Evolutionary conservation across 1,284 basidiomycete genomes (phyloP), one percentile per base, ranked within the genome.

Genomic region (Heterobasidion occidentale): DNA sequence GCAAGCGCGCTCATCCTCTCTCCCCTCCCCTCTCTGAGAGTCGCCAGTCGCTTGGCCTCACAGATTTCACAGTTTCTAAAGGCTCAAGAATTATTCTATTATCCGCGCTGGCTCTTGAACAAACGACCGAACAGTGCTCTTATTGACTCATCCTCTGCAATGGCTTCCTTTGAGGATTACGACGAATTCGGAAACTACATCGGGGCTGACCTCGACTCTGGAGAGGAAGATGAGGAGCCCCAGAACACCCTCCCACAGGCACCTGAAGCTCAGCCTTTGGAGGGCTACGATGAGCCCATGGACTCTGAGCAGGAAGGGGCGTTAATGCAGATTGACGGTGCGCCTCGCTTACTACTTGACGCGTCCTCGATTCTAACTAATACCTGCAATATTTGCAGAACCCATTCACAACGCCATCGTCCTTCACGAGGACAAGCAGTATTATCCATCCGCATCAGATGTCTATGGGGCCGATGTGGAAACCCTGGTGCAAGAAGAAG

Each of bases 401-500:
- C 85, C 87, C 50, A 70, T 79, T 45, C 87, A 90, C 61, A 94
- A 92, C 63, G 93, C 94, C 52, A 91, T 98, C 35, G 73, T 98
- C 50, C 76, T 98, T 56, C 96, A 99, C 67, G 97, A 99, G 70
- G 92, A 99, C 76, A 99, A 99, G 73, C 90, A 94, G 71, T 99
- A 99, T 74, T 99, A 99, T 68, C 93, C 94, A 8, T 89, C 89
- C 11, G 97, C 97, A 0, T 78, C 80, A 55, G 93, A 98, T 52
- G 86, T 96, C 1, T 99, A 99, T 69, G 97, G 96, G 8, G 79
- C 85, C 49, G 96, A 89, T 58, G 96, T 99, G 20, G 96, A 99
- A 74, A 91, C 96, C 1, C 74, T 99, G 65, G 97, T 99, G 1
- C 95, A 99, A 70, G 97, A 99, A 71, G 97, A 99, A 74, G 97